Percentiles rank a stretch among this genome's conserved stretches.
Evolutionary conservation across 495 filamentous ascomycete genomes (phyloP).

Genomic region (Neurospora africana): DNA sequence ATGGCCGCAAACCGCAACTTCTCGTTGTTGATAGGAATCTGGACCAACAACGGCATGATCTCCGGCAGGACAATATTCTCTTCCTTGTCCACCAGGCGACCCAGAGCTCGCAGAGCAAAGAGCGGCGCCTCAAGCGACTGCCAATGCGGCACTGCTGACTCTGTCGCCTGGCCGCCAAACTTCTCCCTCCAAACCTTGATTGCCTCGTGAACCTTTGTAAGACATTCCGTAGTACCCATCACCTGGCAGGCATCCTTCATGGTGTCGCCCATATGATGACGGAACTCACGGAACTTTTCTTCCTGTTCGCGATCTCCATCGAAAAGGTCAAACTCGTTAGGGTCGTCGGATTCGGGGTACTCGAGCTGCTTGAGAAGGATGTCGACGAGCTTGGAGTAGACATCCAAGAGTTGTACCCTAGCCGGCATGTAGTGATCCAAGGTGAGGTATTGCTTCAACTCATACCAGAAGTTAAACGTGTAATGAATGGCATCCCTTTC

Average conservation of each 20-base stretch:
- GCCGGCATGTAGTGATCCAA: conserved; percentile 82
- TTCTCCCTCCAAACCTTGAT: conserved; percentile 81
- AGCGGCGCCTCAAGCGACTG: conserved; percentile 91
- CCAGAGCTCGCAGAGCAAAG: conserved; percentile 94
- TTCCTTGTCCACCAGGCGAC: conserved; percentile 85
- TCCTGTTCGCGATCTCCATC: conserved; percentile 93
- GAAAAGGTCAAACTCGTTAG: conserved; percentile 73
- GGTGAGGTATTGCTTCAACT: conserved; percentile 91
- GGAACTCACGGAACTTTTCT: conserved; percentile 93
- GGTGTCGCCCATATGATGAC: conserved; percentile 95
- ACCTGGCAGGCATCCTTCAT: conserved; percentile 96
- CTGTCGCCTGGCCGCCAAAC: conserved; percentile 63
- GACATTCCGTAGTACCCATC: conserved; percentile 81
- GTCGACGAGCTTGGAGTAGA: conserved; percentile 82
- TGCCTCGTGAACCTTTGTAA: conserved; percentile 71
- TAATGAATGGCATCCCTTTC: conserved; percentile 81
- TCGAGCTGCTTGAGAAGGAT: conserved; percentile 88
- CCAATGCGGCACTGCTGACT: conserved; percentile 84
- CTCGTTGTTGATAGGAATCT: conserved; percentile 92
- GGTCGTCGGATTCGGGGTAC: conserved; percentile 66
- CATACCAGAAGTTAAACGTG: conserved; percentile 97
- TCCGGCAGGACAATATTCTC: conserved; percentile 78
- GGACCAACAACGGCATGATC: conserved; percentile 82
- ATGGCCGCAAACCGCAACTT: conserved; percentile 94
- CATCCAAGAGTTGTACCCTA: conserved; percentile 58